Evolutionary conservation across 129 eudicot species (phyloP).

Genomic region (Lactuca saligna): DNA sequence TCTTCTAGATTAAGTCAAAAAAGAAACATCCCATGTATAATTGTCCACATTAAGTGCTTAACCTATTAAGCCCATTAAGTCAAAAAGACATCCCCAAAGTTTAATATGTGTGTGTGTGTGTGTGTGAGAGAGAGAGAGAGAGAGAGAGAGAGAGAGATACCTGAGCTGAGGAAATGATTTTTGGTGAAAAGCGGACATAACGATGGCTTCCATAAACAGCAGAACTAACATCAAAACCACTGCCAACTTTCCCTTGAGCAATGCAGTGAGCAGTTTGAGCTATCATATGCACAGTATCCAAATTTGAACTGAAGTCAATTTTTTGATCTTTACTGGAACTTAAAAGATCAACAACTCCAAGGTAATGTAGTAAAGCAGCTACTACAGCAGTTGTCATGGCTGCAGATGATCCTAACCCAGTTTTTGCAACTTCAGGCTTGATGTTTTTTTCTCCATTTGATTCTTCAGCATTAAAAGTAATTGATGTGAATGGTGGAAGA

Average conservation of each 20-base stretch:
- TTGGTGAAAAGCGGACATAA: conserved; percentile 84
- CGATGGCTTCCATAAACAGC: conserved; percentile 91
- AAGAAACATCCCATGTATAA: too few species aligned
- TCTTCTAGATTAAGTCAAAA: too few species aligned
- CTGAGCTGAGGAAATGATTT: conserved; percentile 80
- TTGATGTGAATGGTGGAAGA: conserved; percentile 70
- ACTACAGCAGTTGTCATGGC: conserved; percentile 96
- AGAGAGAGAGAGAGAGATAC: conserved; percentile 32
- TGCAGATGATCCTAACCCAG: conserved; percentile 92
- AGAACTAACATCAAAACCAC: conserved; percentile 91
- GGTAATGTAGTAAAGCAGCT: conserved; percentile 77
- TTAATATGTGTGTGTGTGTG: background rate
- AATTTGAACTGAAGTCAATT: conserved; percentile 33
- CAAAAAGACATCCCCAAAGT: too few species aligned
- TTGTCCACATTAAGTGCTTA: too few species aligned
- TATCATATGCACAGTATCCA: conserved; percentile 76
- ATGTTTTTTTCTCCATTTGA: conserved; percentile 43
- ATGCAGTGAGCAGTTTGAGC: conserved; percentile 93
- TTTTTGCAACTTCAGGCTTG: conserved; percentile 95
- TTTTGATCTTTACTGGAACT: conserved; percentile 22
- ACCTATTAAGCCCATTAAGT: too few species aligned
- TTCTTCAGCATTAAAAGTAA: conserved; percentile 67
- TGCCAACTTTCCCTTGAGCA: conserved; percentile 96
- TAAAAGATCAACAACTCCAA: conserved; percentile 65
- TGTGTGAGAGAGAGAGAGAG: background rate